Conservation (phyloP, 176 grass and related monocot species). For the Aegilops tauschii region DNA sequence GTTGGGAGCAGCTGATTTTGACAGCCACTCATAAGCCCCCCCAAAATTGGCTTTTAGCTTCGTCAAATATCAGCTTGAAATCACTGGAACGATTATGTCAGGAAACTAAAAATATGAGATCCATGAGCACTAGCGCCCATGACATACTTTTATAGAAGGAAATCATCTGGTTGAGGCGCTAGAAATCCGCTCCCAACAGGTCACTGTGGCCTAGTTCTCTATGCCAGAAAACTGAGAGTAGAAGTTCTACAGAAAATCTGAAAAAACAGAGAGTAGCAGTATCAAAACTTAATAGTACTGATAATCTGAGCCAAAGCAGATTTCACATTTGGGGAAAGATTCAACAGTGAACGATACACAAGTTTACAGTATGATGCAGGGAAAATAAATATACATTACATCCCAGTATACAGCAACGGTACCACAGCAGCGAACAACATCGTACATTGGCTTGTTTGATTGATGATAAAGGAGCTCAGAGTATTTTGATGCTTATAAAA, state of each 20-base stretch:
- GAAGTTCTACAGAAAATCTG: background rate
- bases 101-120: no score
- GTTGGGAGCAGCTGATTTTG: no score
- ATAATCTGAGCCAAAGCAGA: no score
- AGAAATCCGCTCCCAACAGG: no score
- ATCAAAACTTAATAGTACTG: background rate
- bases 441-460: background rate
- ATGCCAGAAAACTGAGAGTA: background rate
- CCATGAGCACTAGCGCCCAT: no score
- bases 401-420: background rate
- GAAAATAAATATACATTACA: background rate
- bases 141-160: no score
- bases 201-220: no score
- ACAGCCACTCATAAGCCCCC: no score
- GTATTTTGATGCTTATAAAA: background rate
- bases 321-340: no score
- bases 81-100: background rate
- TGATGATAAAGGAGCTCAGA: background rate
- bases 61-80: background rate
- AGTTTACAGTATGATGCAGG: background rate
- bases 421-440: background rate
- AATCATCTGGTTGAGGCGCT: no score
- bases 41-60: no score
- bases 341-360: background rate
- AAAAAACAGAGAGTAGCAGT: no score